Evolutionary conservation across 345 rosid species (phyloP), one percentile per base, ranked within the genome.

Genomic region (Raphanus sativus): DNA sequence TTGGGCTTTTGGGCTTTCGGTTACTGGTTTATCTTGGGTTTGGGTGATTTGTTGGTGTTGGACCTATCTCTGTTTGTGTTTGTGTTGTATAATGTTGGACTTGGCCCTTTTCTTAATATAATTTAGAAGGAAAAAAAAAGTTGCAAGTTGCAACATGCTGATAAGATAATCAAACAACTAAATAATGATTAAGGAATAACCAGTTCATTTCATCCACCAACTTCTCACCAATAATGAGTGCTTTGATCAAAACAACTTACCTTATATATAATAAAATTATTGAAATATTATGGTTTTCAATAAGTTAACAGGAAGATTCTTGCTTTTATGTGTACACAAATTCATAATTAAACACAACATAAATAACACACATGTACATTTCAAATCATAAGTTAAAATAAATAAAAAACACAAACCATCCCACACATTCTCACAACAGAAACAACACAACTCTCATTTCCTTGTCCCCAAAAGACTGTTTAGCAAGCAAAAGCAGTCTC

Each of bases 201-300:
- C 75, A 77, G 65, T 77, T 77, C 80, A 77, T 52, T 54, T 63
- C 15, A 70, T 26, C 21, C 55, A 69, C 65, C 80, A 76, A 69
- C 80, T 50, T 62, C 75, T 33, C 55, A 76, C 68, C 70, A 70
- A 77, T 77, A 62, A 69, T 70, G 33, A 58, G 6, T 24, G 30
- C n/a, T 3, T 58, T 58, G 32, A 48, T 68, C 29, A 56, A 56
- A 67, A 75, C 62, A 32, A 52, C 58, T 50, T 50, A 55, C 59
- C 62, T 60, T 60, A 28, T 6, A n/a, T 50, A 50, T 13, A 50
- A 50, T n/a, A 50, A 50, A 50, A 50, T n/a, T 50, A 50, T 50
- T 50, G 8, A 5, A 50, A 50, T 50, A n/a, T 16, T 40, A 40
- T 40, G 52, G 52, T 45, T 45, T 45, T 45, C 52, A 13, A 45